These are phyloP conservation scores for Apiospora phragmitis DNA, from an alignment of 2,329 filamentous ascomycete genomes.

Conservation along the genomic window DNA sequence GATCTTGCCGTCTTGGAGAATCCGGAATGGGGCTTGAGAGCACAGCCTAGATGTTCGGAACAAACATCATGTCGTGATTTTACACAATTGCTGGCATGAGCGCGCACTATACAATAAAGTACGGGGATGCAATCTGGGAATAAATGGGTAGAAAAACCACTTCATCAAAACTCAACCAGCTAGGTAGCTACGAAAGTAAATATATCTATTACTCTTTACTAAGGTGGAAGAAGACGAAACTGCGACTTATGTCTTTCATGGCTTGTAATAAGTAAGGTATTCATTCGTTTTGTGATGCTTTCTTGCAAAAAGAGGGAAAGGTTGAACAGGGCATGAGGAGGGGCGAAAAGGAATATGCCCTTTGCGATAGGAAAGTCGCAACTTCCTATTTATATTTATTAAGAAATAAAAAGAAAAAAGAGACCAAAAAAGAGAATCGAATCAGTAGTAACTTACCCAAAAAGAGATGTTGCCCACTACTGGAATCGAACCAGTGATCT, in stretches of 20 bases:
- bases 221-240: no score
- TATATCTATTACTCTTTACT: neutral
- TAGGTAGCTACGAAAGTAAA: neutral
- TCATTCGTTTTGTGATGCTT: no score
- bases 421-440: neutral
- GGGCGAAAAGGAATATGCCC: no score
- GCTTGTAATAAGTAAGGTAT: no score
- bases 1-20: neutral
- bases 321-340: no score
- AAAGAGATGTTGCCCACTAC: conserved; percentile 4
- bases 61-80: neutral
- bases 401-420: neutral
- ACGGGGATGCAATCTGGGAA: neutral
- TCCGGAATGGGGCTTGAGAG: neutral
- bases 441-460: neutral
- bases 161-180: neutral
- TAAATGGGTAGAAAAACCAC: neutral
- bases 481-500: neutral
- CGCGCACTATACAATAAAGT: neutral
- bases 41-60: neutral
- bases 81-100: neutral
- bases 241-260: neutral
- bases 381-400: no score
- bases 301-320: no score
- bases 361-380: no score